These are phyloP conservation scores for Thalassiosira mediterranea DNA, from an alignment of 352 stramenopile genomes.

Conservation along the genomic window DNA sequence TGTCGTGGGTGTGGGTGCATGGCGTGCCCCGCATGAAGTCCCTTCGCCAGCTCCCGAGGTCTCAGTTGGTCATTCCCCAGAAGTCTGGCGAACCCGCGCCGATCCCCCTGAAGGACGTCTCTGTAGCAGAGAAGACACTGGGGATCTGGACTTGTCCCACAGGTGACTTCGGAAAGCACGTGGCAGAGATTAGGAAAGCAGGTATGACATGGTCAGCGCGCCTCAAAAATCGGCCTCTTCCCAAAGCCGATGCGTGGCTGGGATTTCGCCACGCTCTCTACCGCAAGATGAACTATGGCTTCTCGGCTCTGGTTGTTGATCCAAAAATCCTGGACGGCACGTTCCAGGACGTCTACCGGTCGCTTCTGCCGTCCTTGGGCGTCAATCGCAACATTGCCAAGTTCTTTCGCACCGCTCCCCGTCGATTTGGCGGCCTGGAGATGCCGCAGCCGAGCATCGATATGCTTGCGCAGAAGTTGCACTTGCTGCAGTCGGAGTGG, in stretches of 20 bases:
- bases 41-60: conserved; percentile 7
- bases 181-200: neutral
- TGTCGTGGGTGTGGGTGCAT: conserved; percentile 12
- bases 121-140: neutral
- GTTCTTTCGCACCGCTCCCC: neutral
- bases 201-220: neutral
- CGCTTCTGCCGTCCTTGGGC: neutral
- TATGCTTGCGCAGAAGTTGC: neutral
- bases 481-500: neutral
- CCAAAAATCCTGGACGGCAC: neutral
- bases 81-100: neutral
- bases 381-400: neutral
- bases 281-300: conserved; percentile 1
- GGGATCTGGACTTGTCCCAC: neutral
- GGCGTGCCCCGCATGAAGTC: conserved; percentile 9
- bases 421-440: neutral
- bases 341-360: neutral
- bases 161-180: neutral
- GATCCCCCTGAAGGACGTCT: conserved; percentile 9
- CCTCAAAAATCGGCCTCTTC: neutral
- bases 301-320: neutral
- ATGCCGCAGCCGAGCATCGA: conserved; percentile 2
- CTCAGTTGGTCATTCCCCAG: conserved; percentile 9
- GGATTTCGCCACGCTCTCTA: conserved; percentile 3
- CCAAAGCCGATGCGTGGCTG: neutral